Conservation (phyloP, 345 rosid species). For the Murraya koenigii region DNA sequence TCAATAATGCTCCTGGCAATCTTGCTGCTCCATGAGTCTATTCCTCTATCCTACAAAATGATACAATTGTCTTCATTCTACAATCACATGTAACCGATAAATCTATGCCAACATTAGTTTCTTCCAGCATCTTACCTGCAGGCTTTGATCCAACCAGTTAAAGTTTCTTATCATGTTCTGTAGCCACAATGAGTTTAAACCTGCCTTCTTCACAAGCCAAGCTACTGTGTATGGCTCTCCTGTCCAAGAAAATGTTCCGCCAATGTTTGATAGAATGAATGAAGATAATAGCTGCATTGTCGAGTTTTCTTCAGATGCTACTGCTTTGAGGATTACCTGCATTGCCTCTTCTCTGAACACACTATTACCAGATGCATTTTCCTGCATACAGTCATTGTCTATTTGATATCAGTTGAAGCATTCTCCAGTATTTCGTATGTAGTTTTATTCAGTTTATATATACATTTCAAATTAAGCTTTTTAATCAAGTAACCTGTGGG, state of each 20-base stretch:
- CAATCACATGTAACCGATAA: background rate
- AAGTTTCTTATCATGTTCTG: slow-evolving; percentile 73
- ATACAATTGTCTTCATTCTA: background rate
- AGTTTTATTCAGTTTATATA: background rate
- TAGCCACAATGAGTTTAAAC: slow-evolving; percentile 54
- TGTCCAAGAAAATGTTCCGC: slow-evolving; percentile 86
- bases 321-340: slow-evolving; percentile 49
- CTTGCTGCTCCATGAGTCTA: slow-evolving; percentile 72
- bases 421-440: background rate
- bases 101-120: background rate
- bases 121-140: slow-evolving; percentile 44
- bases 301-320: slow-evolving; percentile 48
- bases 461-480: background rate
- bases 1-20: slow-evolving; percentile 53
- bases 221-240: slow-evolving; percentile 86
- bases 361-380: slow-evolving; percentile 43
- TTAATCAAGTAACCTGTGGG: background rate
- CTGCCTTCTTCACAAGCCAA: slow-evolving; percentile 85
- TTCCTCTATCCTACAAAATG: slow-evolving; percentile 56
- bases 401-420: slow-evolving; percentile 1
- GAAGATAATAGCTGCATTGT: slow-evolving; percentile 49
- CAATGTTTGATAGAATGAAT: slow-evolving; percentile 69
- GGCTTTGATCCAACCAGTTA: slow-evolving; percentile 72
- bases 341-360: slow-evolving; percentile 49
- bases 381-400: slow-evolving; percentile 41